Evolutionary conservation across 179 eudicot genomes (phyloP).

Genomic region (Amaranthus tricolor): DNA sequence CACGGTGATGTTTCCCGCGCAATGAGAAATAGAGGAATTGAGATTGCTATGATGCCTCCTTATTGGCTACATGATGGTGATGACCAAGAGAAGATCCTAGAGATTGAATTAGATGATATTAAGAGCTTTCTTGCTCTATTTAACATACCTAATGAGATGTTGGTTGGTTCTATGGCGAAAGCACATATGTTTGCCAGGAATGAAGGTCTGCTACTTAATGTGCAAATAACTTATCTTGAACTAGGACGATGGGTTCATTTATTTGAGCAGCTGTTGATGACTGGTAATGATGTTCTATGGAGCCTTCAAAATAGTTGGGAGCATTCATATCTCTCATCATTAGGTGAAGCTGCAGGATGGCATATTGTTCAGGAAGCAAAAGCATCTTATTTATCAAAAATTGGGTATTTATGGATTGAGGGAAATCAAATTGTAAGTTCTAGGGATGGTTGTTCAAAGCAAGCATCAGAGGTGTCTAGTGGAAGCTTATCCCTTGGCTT

Average conservation of each 20-base stretch:
- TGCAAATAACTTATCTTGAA: constrained; percentile 70
- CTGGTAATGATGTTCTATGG: constrained; percentile 62
- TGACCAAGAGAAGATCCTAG: constrained; percentile 28
- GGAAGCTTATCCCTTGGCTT: constrained; percentile 41
- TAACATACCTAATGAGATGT: constrained; percentile 46
- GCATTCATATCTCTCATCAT: constrained; percentile 82
- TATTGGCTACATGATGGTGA: constrained; percentile 48
- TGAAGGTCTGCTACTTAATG: constrained; percentile 46
- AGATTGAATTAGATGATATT: constrained; percentile 57
- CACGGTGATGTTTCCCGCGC: constrained; percentile 93
- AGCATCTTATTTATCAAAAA: constrained; percentile 40
- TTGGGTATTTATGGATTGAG: constrained; percentile 24
- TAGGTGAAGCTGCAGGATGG: constrained; percentile 70
- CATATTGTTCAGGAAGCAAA: constrained; percentile 47
- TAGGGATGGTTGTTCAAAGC: constrained; percentile 15
- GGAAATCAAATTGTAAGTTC: neutral
- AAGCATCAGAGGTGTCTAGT: constrained; percentile 4
- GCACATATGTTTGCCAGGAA: constrained; percentile 71
- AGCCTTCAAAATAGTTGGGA: constrained; percentile 91
- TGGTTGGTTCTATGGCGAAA: constrained; percentile 81
- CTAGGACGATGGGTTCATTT: constrained; percentile 89
- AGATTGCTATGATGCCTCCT: constrained; percentile 80
- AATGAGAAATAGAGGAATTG: constrained; percentile 96
- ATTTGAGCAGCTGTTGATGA: constrained; percentile 70
- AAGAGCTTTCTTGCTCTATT: constrained; percentile 66